Percentiles rank a stretch among this genome's conserved stretches.
Evolutionary conservation across 495 filamentous ascomycete species (phyloP).

Genomic region (Penicillium daleae): DNA sequence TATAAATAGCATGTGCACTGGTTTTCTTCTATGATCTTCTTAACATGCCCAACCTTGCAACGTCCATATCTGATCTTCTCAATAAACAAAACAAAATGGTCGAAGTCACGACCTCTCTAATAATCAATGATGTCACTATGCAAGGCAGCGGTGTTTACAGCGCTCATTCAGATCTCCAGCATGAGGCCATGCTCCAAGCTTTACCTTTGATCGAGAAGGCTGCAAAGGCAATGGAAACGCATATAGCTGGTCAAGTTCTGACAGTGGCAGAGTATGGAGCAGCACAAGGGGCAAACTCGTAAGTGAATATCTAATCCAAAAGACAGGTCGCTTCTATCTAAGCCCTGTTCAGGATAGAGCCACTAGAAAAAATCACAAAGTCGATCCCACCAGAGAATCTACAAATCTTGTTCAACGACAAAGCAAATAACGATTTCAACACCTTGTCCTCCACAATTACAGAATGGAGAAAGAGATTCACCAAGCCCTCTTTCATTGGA

Average conservation of each 20-base stretch:
- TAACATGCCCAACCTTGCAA: neutral
- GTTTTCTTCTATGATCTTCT: neutral
- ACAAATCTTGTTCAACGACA: neutral
- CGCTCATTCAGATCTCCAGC: neutral
- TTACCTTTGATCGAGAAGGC: neutral
- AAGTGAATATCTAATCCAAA: neutral
- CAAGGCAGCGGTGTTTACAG: neutral
- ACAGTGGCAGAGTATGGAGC: neutral
- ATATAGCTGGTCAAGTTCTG: neutral
- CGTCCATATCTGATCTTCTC: neutral
- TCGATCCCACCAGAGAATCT: neutral
- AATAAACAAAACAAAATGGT: neutral
- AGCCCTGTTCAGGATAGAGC: neutral
- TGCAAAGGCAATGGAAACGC: neutral
- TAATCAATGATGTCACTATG: neutral
- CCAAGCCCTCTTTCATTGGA: neutral
- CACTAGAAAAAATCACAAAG: neutral
- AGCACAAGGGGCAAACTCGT: slow-evolving; percentile 1
- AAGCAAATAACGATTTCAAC: neutral
- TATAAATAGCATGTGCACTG: neutral
- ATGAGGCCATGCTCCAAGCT: neutral
- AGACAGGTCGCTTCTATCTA: neutral
- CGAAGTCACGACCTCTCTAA: neutral
- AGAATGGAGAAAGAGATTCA: neutral
- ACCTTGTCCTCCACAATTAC: neutral